Evolutionary conservation across 805 yeast species (phyloP), one percentile per base, ranked within the genome.

Genomic region (Suhomyces faveliae): DNA sequence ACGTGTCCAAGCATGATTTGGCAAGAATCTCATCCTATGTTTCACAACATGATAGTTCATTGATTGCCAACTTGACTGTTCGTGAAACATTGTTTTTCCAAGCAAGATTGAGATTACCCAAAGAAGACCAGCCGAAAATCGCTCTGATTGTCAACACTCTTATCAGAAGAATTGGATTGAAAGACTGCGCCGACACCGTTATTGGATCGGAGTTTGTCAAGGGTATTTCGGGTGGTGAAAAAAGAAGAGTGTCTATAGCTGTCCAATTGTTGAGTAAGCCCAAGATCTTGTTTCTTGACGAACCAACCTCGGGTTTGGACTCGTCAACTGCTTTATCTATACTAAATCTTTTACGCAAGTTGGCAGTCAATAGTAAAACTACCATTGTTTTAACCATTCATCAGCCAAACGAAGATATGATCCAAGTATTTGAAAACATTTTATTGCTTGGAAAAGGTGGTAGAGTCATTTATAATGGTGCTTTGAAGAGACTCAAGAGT

Each of bases 171-270:
- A 55, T 61, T 6, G 64, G 65, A 1, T 53, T 62, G 6, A 47
- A 56, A 27, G 66, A 62, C 40, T 62, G 65, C 43, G 66, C 65
- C 5, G 66, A 62, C 27, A 62, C 64, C 1, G 54, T 62, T 2
- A 52, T 62, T 11, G 66, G 65, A 11, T 49, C 55, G 1, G 61
- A 50, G 23, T 35, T 50, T 8, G 57, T 51, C 10, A 63, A 63
- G 35, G 67, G 67, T 3, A 55, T 62, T 12, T 57, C 63, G 12
- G 67, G 67, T 2, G 67, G 66, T 7, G 65, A 62, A 44, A 59
- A 61, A 44, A 51, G 66, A 35, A 51, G 66, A 21, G 65, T 62
- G 6, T 60, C 64, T 3, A 61, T 62, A 13, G 65, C 65, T n/a
- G 60, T 59, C n/a, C 66, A 62, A 42, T 57, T 62, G 29, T 51